phyloP scores from a whole-genome alignment of 78 protist species.

The Parvularia atlantis region DNA sequence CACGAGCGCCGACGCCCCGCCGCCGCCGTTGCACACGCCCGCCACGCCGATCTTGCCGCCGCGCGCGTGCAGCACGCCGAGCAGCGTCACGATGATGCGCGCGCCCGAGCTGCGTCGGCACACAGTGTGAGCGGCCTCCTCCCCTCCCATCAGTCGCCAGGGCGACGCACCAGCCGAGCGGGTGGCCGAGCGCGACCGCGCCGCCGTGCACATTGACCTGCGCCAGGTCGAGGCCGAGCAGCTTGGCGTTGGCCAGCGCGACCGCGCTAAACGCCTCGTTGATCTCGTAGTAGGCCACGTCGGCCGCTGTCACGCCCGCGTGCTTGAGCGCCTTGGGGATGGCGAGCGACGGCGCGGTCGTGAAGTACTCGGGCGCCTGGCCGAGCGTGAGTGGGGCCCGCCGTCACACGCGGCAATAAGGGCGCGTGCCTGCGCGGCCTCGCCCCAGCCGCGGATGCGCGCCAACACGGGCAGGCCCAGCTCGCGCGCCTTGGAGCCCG shows the following conservation, averaged over 20 bases:
- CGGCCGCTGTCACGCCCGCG: conserved; percentile 18
- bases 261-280: conserved; percentile 94
- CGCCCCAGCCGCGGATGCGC: too few relatives aligned
- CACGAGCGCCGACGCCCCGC: conserved; percentile 81
- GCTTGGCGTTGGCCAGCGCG: conserved; percentile 68
- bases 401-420: too few relatives aligned
- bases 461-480: too few relatives aligned
- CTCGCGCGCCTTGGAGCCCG: conserved; percentile 38
- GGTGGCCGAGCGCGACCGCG: conserved; percentile 96
- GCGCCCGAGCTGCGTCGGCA: conserved; percentile 44
- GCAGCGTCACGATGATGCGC: too few relatives aligned
- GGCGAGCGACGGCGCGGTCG: conserved; percentile 84
- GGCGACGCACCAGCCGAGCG: too few relatives aligned
- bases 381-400: too few relatives aligned
- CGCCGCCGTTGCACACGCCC: conserved; percentile 93
- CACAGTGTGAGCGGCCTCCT: too few relatives aligned
- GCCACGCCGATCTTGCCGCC: conserved; percentile 57
- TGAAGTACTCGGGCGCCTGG: too few relatives aligned
- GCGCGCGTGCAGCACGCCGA: conserved; percentile 14
- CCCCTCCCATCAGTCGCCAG: too few relatives aligned
- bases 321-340: conserved; percentile 17
- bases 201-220: conserved; percentile 91
- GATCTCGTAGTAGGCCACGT: conserved; percentile 79
- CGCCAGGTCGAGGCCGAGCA: conserved; percentile 43
- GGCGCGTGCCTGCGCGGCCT: too few relatives aligned